Evolutionary conservation across 2,329 filamentous ascomycete genomes (phyloP), one percentile per base, ranked within the genome.

Genomic region (Diplodia intermedia): DNA sequence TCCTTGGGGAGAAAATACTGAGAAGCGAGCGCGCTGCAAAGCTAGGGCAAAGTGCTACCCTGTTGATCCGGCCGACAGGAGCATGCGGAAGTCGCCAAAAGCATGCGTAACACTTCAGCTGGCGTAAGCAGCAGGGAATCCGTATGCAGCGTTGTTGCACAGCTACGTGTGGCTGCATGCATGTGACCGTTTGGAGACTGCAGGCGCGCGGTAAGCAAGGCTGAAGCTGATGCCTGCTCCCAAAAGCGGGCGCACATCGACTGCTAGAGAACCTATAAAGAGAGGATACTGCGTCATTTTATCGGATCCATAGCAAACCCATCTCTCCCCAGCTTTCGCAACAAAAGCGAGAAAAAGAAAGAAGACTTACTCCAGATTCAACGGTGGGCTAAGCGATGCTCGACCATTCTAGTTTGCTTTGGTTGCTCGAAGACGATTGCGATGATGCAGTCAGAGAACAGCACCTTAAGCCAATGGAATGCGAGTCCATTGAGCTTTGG

Each of bases 391-490:
- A n/a, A 43, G 8, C 7, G 1, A 43, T 43, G 40, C 18, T 43
- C 5, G 18, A 43, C 18, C 4, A n/a, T 7, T 7, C 40, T 43
- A 5, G 18, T 8, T 9, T 1, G 0, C 18, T 18, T 18, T n/a
- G 40, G 40, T 18, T 43, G 5, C 40, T 43, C 15, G 18, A n/a
- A 43, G 40, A 43, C 5, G 15, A 18, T 2, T 14, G 18, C 40
- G 18, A 43, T 43, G 40, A 7, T 7, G 18, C 0, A 43, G 14
- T 7, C 0, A 43, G 18, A 8, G 7, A 18, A 2, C 1, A 0
- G 7, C 0, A 3, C 2, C 7, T 43, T 6, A 1, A 43, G 1
- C 40, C 40, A 3, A 4, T 1, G 0, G 6, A 43, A 3, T 43
- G 40, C 40, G 18, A 8, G 8, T 43, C 40, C 18, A 43, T 43